phyloP scores from a whole-genome alignment of 2,329 filamentous ascomycete species.

The Triangularia verruculosa region DNA sequence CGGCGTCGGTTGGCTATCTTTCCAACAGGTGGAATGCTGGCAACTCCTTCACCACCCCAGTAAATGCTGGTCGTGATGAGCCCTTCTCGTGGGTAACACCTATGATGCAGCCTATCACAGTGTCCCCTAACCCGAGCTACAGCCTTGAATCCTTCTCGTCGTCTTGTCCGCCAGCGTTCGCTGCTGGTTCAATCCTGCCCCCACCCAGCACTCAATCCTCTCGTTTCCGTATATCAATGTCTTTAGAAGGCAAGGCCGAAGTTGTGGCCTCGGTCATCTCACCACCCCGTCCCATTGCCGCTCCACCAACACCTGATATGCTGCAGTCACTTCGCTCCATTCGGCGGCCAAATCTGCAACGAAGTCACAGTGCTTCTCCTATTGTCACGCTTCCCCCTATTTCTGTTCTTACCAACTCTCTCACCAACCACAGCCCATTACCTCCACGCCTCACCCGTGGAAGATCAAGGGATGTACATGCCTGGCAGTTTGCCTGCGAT shows the following conservation, averaged over 20 bases:
- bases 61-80: conserved; percentile 43
- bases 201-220: conserved; percentile 45
- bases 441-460: conserved; percentile 61
- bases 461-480: conserved; percentile 80
- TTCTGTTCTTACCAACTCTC: conserved; percentile 47
- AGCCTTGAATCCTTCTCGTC: conserved; percentile 46
- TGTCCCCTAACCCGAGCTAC: conserved; percentile 15
- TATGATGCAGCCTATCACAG: neutral
- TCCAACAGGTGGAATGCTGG: conserved; percentile 56
- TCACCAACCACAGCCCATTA: conserved; percentile 37
- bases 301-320: conserved; percentile 45
- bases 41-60: conserved; percentile 50
- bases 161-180: conserved; percentile 40
- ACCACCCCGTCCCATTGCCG: conserved; percentile 60
- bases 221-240: conserved; percentile 74
- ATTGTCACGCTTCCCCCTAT: conserved; percentile 57
- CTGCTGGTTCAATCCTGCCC: conserved; percentile 37
- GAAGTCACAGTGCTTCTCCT: conserved; percentile 67
- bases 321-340: conserved; percentile 47
- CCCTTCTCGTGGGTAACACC: conserved; percentile 42
- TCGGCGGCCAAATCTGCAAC: conserved; percentile 55
- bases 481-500: conserved; percentile 90
- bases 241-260: conserved; percentile 87
- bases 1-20: conserved; percentile 48
- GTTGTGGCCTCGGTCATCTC: conserved; percentile 68